Base-by-base conservation (phyloP, 495 filamentous ascomycete species). In the Xanthoparmelia taractica region DNA sequence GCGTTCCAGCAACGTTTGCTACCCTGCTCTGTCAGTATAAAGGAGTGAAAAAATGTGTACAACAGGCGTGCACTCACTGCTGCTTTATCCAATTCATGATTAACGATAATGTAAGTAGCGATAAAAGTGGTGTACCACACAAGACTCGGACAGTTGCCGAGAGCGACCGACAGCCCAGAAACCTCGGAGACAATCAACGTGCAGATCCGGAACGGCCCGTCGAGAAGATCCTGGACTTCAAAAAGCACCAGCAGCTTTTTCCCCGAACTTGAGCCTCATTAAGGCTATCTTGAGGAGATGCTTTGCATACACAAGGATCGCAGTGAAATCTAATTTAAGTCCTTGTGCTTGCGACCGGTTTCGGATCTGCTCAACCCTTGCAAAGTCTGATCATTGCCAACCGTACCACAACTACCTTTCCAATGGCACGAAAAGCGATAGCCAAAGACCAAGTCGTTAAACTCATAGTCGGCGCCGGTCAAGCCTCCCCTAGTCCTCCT, bases 401-500 rank as follows among this genome's bases (percentile, higher is more conserved):
- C 20, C 29, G 31, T 18, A 18, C 18, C 45, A 60, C 29, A 58
- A 37, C 17, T 15, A 40, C 4, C 11, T 38, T 25, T n/a, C 40
- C 40, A 17, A 97, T 97, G 94, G 92, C 94, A 48, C 88, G 86
- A 70, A 84, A 80, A 74, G 81, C 79, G 55, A 73, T 85, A 60
- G 81, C 83, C 67, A 85, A 80, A 66, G 91, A 96, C 71, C 86
- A 90, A 76, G 86, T 97, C 47, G 92, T 99, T 73, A 99, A 97
- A 79, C 85, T 99, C 71, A 96, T 99, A 62, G 94, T 99, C 58
- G 95, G 92, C 65, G 94, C 94, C 45, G 95, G 94, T n/a, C 91
- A 97, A 73, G 94, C 94, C 56, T 89, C 87, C 65, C 94, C 94
- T 37, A 92, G 91, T 77, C 95, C 94, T n/a, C 94, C 94, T 4